These are phyloP conservation scores for Candida glucosophila DNA, from an alignment of 1,139 yeast species.

Conservation along the genomic window DNA sequence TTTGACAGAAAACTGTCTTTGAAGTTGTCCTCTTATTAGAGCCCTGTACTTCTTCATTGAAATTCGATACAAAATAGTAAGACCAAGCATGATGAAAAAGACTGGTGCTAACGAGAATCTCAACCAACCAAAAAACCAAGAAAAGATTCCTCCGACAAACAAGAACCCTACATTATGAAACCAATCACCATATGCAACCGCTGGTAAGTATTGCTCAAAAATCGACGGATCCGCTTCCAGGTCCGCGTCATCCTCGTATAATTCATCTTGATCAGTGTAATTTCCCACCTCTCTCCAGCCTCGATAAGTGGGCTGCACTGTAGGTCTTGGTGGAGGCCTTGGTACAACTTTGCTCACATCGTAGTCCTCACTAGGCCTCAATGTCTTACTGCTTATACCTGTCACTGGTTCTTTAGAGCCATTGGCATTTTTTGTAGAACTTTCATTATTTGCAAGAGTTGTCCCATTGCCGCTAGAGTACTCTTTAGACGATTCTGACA, in stretches of 20 bases:
- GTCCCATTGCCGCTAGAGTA: too few species aligned
- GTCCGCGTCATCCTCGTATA: constrained; percentile 67
- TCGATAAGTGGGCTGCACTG: constrained; percentile 58
- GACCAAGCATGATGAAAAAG: constrained; percentile 54
- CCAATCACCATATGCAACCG: constrained; percentile 85
- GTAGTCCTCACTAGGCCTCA: constrained; percentile 23
- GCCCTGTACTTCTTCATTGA: constrained; percentile 76
- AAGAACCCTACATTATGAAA: constrained; percentile 75
- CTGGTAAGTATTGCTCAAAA: constrained; percentile 65
- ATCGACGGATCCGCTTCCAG: constrained; percentile 59
- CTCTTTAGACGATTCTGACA: too few species aligned
- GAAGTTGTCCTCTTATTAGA: constrained; percentile 65
- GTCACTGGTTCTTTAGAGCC: constrained; percentile 3
- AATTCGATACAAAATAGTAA: constrained; percentile 69
- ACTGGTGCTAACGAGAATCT: constrained; percentile 75
- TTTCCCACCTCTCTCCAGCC: constrained; percentile 96
- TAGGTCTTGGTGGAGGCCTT: constrained; percentile 42
- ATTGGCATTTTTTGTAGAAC: constrained; percentile 1
- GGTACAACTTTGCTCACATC: constrained; percentile 25
- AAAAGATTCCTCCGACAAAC: constrained; percentile 54
- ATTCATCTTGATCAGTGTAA: constrained; percentile 61
- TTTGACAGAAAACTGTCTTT: constrained; percentile 75
- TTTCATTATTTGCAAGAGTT: too few species aligned
- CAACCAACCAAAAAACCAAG: constrained; percentile 75
- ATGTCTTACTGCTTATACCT: constrained; percentile 7